phyloP scores from a whole-genome alignment of 1,284 basidiomycete species.

The Wolfiporia cocos region DNA sequence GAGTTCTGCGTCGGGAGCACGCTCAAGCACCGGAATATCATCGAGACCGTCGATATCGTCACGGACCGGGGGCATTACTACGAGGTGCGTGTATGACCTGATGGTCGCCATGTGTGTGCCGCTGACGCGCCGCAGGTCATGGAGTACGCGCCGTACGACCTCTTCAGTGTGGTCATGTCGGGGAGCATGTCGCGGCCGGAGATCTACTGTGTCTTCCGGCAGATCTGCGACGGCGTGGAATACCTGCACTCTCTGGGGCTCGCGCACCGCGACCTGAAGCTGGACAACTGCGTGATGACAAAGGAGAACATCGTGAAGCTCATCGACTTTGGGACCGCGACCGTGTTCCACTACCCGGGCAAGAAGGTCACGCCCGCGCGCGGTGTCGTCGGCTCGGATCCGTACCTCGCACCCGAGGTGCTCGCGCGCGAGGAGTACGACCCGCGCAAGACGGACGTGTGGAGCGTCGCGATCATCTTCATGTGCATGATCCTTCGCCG shows the following conservation, averaged over 20 bases:
- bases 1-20: constrained; percentile 98
- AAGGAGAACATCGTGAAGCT: constrained; percentile 92
- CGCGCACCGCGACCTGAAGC: constrained; percentile 97
- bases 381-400: constrained; percentile 96
- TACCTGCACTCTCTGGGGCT: constrained; percentile 97
- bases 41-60: constrained; percentile 98
- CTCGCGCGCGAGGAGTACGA: constrained; percentile 79
- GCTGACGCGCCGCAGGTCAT: constrained; percentile 64
- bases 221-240: constrained; percentile 97
- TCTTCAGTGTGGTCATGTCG: constrained; percentile 99
- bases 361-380: constrained; percentile 77
- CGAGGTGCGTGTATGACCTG: constrained; percentile 58
- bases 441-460: constrained; percentile 96
- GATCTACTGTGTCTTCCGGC: constrained; percentile 98
- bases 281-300: constrained; percentile 99
- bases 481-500: constrained; percentile 97
- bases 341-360: constrained; percentile 98
- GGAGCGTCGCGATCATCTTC: constrained; percentile 98
- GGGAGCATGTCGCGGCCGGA: constrained; percentile 98
- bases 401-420: constrained; percentile 98
- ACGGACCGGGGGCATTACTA: constrained; percentile 98
- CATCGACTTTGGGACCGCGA: constrained; percentile 99
- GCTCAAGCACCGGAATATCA: constrained; percentile 94
- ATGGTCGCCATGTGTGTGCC: constrained; percentile 1
- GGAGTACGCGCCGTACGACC: constrained; percentile 98